A percentile compares a stretch with the other conserved stretches of the same genome.
These are phyloP conservation scores for Metschnikowia sp. DNA, from an alignment of 805 yeast species.

Conservation along the genomic window DNA sequence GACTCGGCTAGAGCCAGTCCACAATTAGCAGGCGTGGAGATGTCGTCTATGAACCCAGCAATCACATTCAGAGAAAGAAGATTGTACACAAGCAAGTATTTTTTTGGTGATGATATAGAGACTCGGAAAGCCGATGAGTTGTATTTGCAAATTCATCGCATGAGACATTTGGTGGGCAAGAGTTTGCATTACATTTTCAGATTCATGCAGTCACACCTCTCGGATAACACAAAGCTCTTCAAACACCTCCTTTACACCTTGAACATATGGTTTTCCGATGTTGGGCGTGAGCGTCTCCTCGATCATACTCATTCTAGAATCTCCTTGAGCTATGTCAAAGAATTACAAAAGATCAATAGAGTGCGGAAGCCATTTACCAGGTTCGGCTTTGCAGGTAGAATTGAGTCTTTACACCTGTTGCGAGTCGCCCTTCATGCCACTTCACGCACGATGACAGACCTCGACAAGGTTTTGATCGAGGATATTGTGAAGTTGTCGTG, in stretches of 20 bases:
- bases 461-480: constrained; percentile 59
- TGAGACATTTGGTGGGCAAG: constrained; percentile 58
- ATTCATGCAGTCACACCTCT: constrained; percentile 46
- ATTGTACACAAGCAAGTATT: constrained; percentile 62
- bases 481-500: constrained; percentile 65
- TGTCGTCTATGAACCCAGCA: constrained; percentile 51
- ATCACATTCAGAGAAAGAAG: constrained; percentile 57
- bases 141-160: constrained; percentile 50
- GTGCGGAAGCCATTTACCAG: constrained; percentile 72
- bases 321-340: constrained; percentile 53
- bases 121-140: constrained; percentile 34
- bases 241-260: constrained; percentile 60
- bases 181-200: constrained; percentile 56
- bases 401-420: constrained; percentile 70
- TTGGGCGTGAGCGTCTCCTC: constrained; percentile 67
- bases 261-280: constrained; percentile 76
- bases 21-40: constrained; percentile 38
- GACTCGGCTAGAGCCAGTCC: constrained; percentile 45
- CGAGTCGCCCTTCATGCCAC: constrained; percentile 71
- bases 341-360: constrained; percentile 61
- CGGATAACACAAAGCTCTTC: constrained; percentile 62
- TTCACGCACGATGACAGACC: constrained; percentile 61
- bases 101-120: constrained; percentile 54
- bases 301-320: constrained; percentile 54
- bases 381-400: constrained; percentile 68